Evolutionary conservation across 179 eudicot species (phyloP).

Genomic region (Drosera spatulata): DNA sequence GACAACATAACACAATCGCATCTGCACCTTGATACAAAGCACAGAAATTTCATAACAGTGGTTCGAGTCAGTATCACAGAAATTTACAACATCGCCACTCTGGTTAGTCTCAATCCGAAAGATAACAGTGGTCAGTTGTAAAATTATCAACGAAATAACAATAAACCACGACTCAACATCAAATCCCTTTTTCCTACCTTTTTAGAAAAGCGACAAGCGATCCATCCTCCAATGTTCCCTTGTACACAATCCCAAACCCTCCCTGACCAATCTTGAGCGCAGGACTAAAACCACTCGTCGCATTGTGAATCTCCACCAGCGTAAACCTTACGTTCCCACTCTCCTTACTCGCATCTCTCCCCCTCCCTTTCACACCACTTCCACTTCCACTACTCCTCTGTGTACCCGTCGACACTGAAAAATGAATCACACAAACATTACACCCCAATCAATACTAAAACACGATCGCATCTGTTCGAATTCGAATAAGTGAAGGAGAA

Average conservation of each 20-base stretch:
- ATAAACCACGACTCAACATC: background rate
- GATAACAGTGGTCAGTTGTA: no score
- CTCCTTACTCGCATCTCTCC: constrained; percentile 8
- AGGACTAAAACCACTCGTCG: constrained; percentile 43
- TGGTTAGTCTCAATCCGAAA: no score
- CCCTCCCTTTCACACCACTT: constrained; percentile 2
- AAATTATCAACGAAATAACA: background rate
- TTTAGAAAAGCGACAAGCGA: constrained; percentile 39
- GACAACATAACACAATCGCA: no score
- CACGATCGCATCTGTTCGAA: background rate
- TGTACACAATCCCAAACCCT: constrained; percentile 34
- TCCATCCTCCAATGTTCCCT: constrained; percentile 43
- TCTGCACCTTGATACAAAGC: no score
- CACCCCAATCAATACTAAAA: background rate
- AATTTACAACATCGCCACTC: no score
- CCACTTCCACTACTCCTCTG: constrained; percentile 3
- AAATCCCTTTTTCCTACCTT: constrained; percentile 21
- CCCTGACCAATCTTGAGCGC: constrained; percentile 52
- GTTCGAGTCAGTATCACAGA: no score
- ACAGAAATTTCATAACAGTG: no score
- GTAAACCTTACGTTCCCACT: constrained; percentile 22
- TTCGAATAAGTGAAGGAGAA: background rate
- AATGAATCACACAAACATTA: constrained; percentile 1
- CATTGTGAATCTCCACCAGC: constrained; percentile 34
- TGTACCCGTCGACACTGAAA: constrained; percentile 17